These are phyloP conservation scores for Kodamaea sp. DNA, from an alignment of 1,139 yeast genomes.

Conservation along the genomic window DNA sequence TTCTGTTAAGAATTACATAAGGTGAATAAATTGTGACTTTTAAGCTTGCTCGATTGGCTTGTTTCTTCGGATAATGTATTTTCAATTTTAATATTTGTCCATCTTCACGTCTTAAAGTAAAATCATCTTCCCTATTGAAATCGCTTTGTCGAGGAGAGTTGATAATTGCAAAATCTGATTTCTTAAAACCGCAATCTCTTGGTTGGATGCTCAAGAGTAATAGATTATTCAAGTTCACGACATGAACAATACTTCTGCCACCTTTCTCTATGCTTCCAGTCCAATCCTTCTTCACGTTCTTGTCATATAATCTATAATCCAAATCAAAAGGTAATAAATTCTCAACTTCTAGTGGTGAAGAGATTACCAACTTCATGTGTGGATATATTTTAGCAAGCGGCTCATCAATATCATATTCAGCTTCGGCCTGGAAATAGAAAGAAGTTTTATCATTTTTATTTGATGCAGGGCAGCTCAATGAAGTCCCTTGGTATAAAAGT, in stretches of 20 bases:
- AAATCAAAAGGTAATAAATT: slow-evolving; percentile 84
- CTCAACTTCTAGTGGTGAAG: slow-evolving; percentile 85
- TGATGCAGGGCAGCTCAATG: slow-evolving; percentile 57
- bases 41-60: slow-evolving; percentile 45
- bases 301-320: slow-evolving; percentile 72
- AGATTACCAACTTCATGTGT: slow-evolving; percentile 70
- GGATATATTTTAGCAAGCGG: slow-evolving; percentile 79
- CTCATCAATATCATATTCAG: slow-evolving; percentile 57
- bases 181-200: slow-evolving; percentile 55
- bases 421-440: slow-evolving; percentile 73
- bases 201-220: slow-evolving; percentile 73
- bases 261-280: slow-evolving; percentile 61
- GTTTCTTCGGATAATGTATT: slow-evolving; percentile 58
- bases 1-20: slow-evolving; percentile 75
- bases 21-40: slow-evolving; percentile 78
- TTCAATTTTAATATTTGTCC: slow-evolving; percentile 67
- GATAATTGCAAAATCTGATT: slow-evolving; percentile 79
- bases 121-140: slow-evolving; percentile 52
- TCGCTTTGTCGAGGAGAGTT: slow-evolving; percentile 55
- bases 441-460: slow-evolving; percentile 36
- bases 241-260: slow-evolving; percentile 68
- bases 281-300: slow-evolving; percentile 70
- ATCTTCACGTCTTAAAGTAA: slow-evolving; percentile 50
- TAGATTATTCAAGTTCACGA: slow-evolving; percentile 68
- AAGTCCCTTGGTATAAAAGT: slow-evolving; percentile 47